A percentile compares a stretch with the other conserved stretches of the same genome.
Evolutionary conservation across 2,329 filamentous ascomycete species (phyloP).

Genomic region (Zasmidium angulare): DNA sequence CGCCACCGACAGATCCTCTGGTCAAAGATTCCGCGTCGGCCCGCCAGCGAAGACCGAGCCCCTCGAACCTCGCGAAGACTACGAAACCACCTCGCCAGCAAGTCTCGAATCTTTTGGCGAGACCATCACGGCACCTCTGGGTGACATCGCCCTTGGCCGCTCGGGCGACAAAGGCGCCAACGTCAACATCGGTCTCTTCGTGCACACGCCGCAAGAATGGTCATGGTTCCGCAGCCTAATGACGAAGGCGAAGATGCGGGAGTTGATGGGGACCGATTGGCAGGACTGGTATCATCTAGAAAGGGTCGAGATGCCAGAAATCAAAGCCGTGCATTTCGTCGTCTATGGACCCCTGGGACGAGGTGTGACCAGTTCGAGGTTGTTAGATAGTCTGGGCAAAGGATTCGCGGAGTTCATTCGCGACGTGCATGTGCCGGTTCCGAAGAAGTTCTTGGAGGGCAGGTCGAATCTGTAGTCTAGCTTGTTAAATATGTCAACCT

Average conservation of each 20-base stretch:
- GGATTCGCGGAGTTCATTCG: slow-evolving; percentile 27
- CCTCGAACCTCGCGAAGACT: slow-evolving; percentile 25
- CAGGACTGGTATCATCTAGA: slow-evolving; percentile 34
- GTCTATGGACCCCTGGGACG: slow-evolving; percentile 26
- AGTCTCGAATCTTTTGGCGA: slow-evolving; percentile 36
- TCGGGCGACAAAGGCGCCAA: slow-evolving; percentile 36
- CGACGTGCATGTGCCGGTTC: slow-evolving; percentile 23
- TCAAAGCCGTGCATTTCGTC: slow-evolving; percentile 42
- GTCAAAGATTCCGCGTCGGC: slow-evolving; percentile 23
- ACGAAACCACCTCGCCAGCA: slow-evolving; percentile 33
- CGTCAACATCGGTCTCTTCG: slow-evolving; percentile 39
- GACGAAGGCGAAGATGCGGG: slow-evolving; percentile 24
- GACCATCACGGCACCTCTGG: slow-evolving; percentile 37
- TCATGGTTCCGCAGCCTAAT: slow-evolving; percentile 32
- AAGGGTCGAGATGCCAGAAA: slow-evolving; percentile 40
- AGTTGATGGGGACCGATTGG: slow-evolving; percentile 33
- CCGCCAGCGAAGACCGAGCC: slow-evolving; percentile 24
- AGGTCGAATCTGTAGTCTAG: slow-evolving; percentile 10
- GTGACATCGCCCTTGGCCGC: slow-evolving; percentile 32
- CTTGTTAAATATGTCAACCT: background rate
- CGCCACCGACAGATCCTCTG: slow-evolving; percentile 3
- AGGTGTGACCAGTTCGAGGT: slow-evolving; percentile 25
- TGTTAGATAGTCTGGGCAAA: slow-evolving; percentile 27
- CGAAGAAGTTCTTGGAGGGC: slow-evolving; percentile 22
- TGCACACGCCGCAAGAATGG: slow-evolving; percentile 33